Conservation (phyloP, 148 eudicot species). For the Silene conica region DNA sequence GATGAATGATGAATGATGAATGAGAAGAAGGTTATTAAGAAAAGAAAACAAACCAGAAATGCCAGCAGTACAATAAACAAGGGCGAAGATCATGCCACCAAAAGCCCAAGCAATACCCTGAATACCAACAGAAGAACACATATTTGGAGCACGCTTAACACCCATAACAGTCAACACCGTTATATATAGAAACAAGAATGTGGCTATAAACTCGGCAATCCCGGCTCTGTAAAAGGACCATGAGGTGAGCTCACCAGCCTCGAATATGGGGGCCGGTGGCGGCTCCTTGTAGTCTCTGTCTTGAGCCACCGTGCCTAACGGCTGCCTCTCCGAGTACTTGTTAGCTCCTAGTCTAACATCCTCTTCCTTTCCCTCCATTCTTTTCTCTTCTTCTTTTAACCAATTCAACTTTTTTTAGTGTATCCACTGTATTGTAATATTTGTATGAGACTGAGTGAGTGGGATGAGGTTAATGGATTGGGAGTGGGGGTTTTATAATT, state of each 20-base stretch:
- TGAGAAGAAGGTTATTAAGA: no score
- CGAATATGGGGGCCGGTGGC: conserved; percentile 53
- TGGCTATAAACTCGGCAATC: conserved; percentile 57
- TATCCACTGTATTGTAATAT: no score
- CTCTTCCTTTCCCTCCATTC: conserved; percentile 58
- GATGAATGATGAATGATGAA: no score
- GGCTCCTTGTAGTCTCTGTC: conserved; percentile 68
- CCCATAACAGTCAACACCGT: conserved; percentile 52
- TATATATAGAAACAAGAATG: conserved; percentile 49
- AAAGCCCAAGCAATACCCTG: conserved; percentile 65
- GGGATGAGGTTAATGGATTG: not conserved
- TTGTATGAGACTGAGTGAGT: no score
- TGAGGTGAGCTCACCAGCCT: conserved; percentile 44
- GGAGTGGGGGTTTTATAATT: conserved; percentile 24
- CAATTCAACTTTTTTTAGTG: not conserved
- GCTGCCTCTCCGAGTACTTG: conserved; percentile 58
- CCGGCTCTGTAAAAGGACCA: conserved; percentile 58
- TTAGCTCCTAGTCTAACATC: conserved; percentile 61
- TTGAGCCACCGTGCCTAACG: conserved; percentile 63
- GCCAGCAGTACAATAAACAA: conserved; percentile 60
- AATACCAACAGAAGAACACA: conserved; percentile 48
- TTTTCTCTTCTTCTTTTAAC: not conserved
- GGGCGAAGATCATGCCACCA: conserved; percentile 64
- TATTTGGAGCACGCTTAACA: conserved; percentile 28
- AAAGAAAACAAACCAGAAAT: conserved; percentile 37